A percentile compares a stretch with the other conserved stretches of the same genome.
Conservation (phyloP, 805 yeast species). For the Hanseniaspora meyeri region DNA sequence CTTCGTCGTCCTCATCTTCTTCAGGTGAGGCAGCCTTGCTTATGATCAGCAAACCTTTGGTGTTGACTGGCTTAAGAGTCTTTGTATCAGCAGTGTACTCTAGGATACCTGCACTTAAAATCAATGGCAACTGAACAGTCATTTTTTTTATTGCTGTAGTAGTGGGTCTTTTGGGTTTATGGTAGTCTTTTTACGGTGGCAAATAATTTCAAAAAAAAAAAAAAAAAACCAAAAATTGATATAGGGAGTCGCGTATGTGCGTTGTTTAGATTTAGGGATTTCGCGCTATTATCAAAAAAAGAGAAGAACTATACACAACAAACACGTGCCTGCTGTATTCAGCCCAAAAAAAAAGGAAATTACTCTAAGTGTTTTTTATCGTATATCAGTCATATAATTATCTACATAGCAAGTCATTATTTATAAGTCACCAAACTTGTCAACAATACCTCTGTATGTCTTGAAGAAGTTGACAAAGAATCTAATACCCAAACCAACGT, state of each 20-base stretch:
- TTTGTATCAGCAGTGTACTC: background rate
- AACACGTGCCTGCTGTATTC: too few relatives aligned
- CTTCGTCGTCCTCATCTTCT: background rate
- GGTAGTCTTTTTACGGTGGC: background rate
- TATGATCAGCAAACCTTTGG: background rate
- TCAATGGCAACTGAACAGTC: slow-evolving; percentile 6
- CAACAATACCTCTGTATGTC: slow-evolving; percentile 52
- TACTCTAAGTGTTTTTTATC: background rate
- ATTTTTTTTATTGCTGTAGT: background rate
- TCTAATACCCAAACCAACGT: slow-evolving; percentile 60
- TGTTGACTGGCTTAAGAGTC: background rate
- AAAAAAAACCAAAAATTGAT: background rate
- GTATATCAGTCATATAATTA: background rate
- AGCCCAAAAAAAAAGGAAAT: too few relatives aligned
- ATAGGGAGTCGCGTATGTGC: background rate
- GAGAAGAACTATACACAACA: too few relatives aligned
- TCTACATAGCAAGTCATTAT: background rate
- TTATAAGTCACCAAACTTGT: slow-evolving; percentile 39
- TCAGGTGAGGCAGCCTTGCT: background rate
- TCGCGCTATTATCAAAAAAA: too few relatives aligned
- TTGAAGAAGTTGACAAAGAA: slow-evolving; percentile 59
- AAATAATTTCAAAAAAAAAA: too few relatives aligned
- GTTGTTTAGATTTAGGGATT: too few relatives aligned
- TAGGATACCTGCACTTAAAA: background rate
- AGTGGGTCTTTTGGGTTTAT: background rate